These are phyloP conservation scores for Barbarea vulgaris DNA, from an alignment of 345 rosid species.

Conservation along the genomic window DNA sequence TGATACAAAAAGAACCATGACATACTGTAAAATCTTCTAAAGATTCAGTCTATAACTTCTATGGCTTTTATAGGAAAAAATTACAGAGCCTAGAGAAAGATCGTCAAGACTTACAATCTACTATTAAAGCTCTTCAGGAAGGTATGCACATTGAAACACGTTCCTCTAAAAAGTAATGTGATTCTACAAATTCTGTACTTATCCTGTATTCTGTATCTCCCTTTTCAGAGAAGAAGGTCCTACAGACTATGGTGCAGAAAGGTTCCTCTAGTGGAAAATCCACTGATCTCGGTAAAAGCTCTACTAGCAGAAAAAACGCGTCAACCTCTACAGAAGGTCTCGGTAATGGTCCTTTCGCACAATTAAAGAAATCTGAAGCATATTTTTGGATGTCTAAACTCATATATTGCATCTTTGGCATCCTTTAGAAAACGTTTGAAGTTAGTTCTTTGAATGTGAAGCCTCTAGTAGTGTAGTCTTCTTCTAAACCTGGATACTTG, in stretches of 20 bases:
- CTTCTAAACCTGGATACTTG: background rate
- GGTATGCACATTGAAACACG: constrained; percentile 49
- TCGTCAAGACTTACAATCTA: constrained; percentile 82
- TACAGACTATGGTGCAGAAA: constrained; percentile 84
- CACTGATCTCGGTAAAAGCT: constrained; percentile 45
- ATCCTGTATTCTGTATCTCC: constrained; percentile 17
- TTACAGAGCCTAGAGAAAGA: constrained; percentile 83
- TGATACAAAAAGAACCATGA: constrained; percentile 11
- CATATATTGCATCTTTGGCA: constrained; percentile 3
- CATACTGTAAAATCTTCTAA: background rate
- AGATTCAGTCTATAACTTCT: constrained; percentile 7
- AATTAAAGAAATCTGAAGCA: constrained; percentile 22
- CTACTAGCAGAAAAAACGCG: constrained; percentile 53
- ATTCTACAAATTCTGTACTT: constrained; percentile 18
- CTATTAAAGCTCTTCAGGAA: constrained; percentile 90
- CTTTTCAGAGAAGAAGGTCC: constrained; percentile 81
- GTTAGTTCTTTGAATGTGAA: background rate
- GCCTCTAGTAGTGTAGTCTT: constrained; percentile 10
- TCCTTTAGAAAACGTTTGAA: background rate
- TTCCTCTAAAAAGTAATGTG: constrained; percentile 8
- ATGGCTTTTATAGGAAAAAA: constrained; percentile 67
- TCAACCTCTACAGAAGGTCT: constrained; percentile 92
- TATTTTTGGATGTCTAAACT: constrained; percentile 17
- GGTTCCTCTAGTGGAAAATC: constrained; percentile 64
- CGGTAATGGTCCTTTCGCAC: constrained; percentile 48